Conservation (phyloP, 2,329 filamentous ascomycete species). For the Fusarium sp. region DNA sequence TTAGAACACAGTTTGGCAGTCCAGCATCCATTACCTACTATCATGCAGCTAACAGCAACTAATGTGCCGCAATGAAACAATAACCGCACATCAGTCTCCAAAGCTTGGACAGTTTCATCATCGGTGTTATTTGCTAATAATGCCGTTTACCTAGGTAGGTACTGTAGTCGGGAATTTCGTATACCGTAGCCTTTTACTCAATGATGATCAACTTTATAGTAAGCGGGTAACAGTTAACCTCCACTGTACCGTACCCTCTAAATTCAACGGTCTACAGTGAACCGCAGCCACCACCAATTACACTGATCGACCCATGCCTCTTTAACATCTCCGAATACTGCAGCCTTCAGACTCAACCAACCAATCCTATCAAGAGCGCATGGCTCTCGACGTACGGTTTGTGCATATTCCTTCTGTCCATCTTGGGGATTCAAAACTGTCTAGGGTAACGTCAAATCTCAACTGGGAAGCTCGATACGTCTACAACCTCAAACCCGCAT, state of each 20-base stretch:
- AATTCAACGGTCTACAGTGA: conserved; percentile 8
- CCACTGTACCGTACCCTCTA: not conserved
- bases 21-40: not conserved
- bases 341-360: conserved; percentile 22
- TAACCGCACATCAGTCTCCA: conserved; percentile 26
- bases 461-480: conserved; percentile 9
- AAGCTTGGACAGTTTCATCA: conserved; percentile 18
- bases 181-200: not conserved
- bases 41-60: not conserved
- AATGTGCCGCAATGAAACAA: conserved; percentile 31
- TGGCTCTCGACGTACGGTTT: conserved; percentile 12
- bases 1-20: no score
- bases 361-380: conserved; percentile 2
- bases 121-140: conserved; percentile 29
- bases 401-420: conserved; percentile 19
- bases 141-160: not conserved
- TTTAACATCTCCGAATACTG: conserved; percentile 9
- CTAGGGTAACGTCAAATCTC: conserved; percentile 18
- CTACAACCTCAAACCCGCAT: conserved; percentile 5
- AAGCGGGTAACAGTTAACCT: not conserved
- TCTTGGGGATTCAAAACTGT: not conserved
- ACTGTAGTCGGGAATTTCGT: not conserved
- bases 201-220: not conserved
- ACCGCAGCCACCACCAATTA: conserved; percentile 10
- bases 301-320: not conserved